Percentiles rank a stretch among this genome's conserved stretches.
Evolutionary conservation across 192 early-diverging fungal species (phyloP).

Genomic region (Coemansia pectinata): DNA sequence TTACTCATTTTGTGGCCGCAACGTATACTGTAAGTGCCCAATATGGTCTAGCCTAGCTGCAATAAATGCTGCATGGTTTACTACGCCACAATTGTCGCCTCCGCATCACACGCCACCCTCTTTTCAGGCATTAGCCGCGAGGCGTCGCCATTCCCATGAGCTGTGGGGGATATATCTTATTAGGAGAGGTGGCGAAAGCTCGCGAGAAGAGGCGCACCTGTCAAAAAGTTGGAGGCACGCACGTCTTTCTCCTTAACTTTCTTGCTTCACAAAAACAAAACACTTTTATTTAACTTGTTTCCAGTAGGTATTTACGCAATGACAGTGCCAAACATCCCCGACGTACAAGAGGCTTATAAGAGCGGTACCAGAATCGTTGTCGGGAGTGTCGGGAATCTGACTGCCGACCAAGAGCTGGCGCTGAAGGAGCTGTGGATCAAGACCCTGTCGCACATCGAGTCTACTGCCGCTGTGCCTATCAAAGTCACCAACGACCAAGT

Average conservation of each 20-base stretch:
- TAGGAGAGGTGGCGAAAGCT: not conserved
- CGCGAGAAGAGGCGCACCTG: constrained; percentile 18
- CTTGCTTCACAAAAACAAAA: not conserved
- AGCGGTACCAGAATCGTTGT: constrained; percentile 3
- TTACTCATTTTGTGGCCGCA: not conserved
- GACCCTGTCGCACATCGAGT: constrained; percentile 27
- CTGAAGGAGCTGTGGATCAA: constrained; percentile 44
- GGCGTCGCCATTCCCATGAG: not conserved
- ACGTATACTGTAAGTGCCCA: not conserved
- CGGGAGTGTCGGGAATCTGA: constrained; percentile 32
- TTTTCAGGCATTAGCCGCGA: not conserved
- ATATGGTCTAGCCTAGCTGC: no score
- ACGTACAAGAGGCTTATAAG: constrained; percentile 27
- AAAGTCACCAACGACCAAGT: constrained; percentile 24
- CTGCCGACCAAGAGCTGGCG: constrained; percentile 20
- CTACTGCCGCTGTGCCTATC: constrained; percentile 23
- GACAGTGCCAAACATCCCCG: constrained; percentile 11
- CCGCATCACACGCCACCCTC: not conserved
- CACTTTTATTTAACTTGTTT: not conserved
- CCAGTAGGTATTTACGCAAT: not conserved
- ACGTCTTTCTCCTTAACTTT: not conserved
- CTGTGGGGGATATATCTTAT: not conserved
- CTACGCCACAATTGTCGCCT: not conserved
- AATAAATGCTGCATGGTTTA: not conserved
- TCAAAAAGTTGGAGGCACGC: not conserved